Conservation (phyloP, 352 stramenopile species). For the Globisporangium acanthophoron region DNA sequence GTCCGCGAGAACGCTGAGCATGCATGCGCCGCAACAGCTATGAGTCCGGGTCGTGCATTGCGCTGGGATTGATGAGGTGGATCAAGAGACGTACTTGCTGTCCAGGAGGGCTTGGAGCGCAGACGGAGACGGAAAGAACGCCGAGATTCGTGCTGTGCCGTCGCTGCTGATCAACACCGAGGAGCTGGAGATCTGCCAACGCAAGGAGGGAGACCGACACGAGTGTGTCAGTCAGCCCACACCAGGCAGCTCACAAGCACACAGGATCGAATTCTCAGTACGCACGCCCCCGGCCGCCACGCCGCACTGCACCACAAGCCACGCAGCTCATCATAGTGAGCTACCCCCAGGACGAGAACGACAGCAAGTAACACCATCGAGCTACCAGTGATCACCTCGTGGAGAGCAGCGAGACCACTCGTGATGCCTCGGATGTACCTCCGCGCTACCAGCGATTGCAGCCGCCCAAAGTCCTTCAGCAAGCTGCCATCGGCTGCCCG, state of each 20-base stretch:
- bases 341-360: background rate
- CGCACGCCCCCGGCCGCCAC: too few species aligned
- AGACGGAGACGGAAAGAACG: background rate
- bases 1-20: slow-evolving; percentile 24
- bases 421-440: slow-evolving; percentile 28
- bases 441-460: slow-evolving; percentile 30
- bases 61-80: too few species aligned
- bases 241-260: too few species aligned
- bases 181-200: slow-evolving; percentile 8
- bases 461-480: slow-evolving; percentile 21
- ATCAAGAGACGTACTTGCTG: background rate
- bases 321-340: background rate
- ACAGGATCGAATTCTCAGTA: too few species aligned
- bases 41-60: too few species aligned
- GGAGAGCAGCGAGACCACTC: slow-evolving; percentile 21
- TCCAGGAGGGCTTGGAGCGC: slow-evolving; percentile 2
- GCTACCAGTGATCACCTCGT: slow-evolving; percentile 19
- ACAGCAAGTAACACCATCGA: background rate
- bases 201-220: too few species aligned
- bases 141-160: background rate
- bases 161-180: slow-evolving; percentile 9
- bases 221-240: too few species aligned
- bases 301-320: background rate
- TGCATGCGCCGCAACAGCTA: too few species aligned
- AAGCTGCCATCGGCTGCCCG: slow-evolving; percentile 2